Evolutionary conservation across 2,329 filamentous ascomycete genomes (phyloP).

Genomic region (Clarireedia homoeocarpa): DNA sequence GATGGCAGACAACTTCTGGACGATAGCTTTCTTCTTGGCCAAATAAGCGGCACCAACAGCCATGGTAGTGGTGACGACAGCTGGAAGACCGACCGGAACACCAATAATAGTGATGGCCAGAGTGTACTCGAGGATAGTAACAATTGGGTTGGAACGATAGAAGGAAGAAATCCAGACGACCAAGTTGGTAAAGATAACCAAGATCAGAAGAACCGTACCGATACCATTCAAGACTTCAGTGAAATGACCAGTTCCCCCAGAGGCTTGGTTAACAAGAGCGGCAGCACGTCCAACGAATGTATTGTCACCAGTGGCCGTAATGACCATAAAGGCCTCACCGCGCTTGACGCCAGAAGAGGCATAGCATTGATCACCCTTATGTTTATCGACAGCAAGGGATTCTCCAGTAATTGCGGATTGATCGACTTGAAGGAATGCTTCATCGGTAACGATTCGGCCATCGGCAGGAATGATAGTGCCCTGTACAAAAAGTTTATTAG

Average conservation of each 20-base stretch:
- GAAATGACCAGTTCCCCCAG: constrained; percentile 73
- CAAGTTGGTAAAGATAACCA: constrained; percentile 74
- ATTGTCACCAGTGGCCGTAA: constrained; percentile 79
- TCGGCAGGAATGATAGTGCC: constrained; percentile 89
- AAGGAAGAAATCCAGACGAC: constrained; percentile 82
- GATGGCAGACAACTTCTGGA: constrained; percentile 86
- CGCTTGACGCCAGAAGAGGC: constrained; percentile 86
- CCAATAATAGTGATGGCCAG: constrained; percentile 86
- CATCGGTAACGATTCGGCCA: constrained; percentile 75
- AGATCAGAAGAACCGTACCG: constrained; percentile 68
- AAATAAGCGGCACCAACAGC: constrained; percentile 87
- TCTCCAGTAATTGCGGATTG: constrained; percentile 90
- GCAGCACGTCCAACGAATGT: constrained; percentile 87
- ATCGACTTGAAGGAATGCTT: constrained; percentile 81
- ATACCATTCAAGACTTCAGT: constrained; percentile 87
- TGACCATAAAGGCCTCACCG: constrained; percentile 75
- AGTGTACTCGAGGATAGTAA: constrained; percentile 74
- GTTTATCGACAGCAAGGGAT: constrained; percentile 85
- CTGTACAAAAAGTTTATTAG: constrained; percentile 26
- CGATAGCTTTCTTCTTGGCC: constrained; percentile 86
- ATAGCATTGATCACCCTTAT: constrained; percentile 72
- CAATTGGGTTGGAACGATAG: constrained; percentile 77
- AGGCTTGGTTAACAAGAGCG: constrained; percentile 72
- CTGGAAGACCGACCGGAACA: constrained; percentile 87
- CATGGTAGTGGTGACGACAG: constrained; percentile 92